Conservation (phyloP, 2,329 filamentous ascomycete genomes). For the Arthrobotrys sphaeroides region DNA sequence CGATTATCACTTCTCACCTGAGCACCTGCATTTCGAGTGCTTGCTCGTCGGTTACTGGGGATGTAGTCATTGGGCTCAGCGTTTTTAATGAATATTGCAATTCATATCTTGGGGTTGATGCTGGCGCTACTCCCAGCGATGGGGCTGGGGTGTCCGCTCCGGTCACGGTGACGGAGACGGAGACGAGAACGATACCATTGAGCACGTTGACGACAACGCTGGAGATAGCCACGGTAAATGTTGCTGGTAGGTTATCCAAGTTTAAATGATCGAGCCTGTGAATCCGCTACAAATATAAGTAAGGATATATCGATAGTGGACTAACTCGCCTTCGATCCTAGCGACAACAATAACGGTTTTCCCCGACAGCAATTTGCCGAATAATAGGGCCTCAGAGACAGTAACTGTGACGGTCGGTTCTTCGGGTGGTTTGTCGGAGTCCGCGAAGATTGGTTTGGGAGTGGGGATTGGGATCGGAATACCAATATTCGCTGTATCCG, state of each 20-base stretch:
- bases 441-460: slow-evolving; percentile 13
- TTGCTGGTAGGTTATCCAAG: slow-evolving; percentile 4
- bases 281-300: no score
- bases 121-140: neutral
- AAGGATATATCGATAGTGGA: no score
- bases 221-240: neutral
- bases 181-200: slow-evolving; percentile 9
- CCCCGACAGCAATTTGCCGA: neutral
- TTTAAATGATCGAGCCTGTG: neutral
- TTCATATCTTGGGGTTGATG: neutral
- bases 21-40: neutral
- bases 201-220: slow-evolving; percentile 3
- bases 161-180: neutral
- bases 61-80: slow-evolving; percentile 2
- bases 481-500: neutral
- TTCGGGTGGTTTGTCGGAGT: neutral
- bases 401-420: neutral
- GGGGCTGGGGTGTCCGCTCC: neutral
- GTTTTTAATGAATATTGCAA: slow-evolving; percentile 23
- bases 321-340: neutral
- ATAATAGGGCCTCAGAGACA: neutral
- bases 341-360: slow-evolving; percentile 1
- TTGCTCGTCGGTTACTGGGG: neutral
- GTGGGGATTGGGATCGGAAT: slow-evolving; percentile 21
- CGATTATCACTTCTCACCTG: neutral